Percentiles rank a stretch among this genome's conserved stretches.
These are phyloP conservation scores for Penicillium silybi DNA, from an alignment of 495 filamentous ascomycete genomes.

Conservation along the genomic window DNA sequence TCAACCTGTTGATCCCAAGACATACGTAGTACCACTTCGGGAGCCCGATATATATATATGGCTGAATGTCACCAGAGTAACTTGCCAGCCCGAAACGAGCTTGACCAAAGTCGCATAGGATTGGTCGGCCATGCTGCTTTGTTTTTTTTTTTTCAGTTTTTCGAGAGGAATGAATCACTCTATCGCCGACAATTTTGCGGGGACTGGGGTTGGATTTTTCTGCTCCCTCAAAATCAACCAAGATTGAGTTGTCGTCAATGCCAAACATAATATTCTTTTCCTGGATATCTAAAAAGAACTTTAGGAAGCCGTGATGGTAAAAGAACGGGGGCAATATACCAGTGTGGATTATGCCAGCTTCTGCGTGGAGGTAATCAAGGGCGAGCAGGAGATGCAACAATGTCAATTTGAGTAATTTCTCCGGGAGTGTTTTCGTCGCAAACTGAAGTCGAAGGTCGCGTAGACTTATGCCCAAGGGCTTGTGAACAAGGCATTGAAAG, in stretches of 20 bases:
- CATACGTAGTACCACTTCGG: slow-evolving; percentile 37
- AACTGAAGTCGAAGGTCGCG: no score
- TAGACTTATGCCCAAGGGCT: no score
- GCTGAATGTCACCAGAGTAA: slow-evolving; percentile 22
- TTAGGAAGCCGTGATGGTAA: no score
- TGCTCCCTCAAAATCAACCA: slow-evolving; percentile 23
- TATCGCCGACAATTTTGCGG: slow-evolving; percentile 13
- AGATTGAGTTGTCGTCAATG: slow-evolving; percentile 29
- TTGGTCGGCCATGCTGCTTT: slow-evolving; percentile 10
- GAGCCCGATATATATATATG: slow-evolving; percentile 36
- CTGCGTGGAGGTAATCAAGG: no score
- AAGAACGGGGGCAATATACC: no score
- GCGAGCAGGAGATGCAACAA: no score
- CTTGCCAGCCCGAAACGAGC: slow-evolving; percentile 15
- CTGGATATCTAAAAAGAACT: slow-evolving; percentile 27
- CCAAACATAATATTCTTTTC: slow-evolving; percentile 25
- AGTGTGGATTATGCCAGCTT: no score
- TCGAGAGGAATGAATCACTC: slow-evolving; percentile 23
- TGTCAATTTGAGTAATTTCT: no score
- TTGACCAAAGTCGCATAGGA: slow-evolving; percentile 30
- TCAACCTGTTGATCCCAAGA: slow-evolving; percentile 37
- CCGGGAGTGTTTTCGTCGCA: no score
- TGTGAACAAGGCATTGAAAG: no score
- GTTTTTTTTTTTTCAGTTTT: not conserved
- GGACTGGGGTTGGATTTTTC: slow-evolving; percentile 20